Conservation (phyloP, 441 rosid genomes). For the Corymbia citriodora region DNA sequence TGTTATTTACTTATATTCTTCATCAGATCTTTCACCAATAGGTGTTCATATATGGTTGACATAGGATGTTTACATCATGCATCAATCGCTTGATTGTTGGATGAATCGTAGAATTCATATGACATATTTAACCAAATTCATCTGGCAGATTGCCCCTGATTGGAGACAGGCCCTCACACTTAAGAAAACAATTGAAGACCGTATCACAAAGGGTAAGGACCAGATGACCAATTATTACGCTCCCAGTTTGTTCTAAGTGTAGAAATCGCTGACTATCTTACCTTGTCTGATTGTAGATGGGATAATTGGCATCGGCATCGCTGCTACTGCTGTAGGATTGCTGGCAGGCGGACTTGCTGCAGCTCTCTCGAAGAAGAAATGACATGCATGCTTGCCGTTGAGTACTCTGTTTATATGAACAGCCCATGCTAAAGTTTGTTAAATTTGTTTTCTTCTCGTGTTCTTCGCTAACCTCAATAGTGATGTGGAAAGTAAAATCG, state of each 20-base stretch:
- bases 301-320: conserved; percentile 66
- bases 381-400: neutral
- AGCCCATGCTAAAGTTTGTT: neutral
- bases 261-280: neutral
- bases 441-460: neutral
- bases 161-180: conserved; percentile 64
- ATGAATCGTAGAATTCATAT: neutral
- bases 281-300: conserved; percentile 36
- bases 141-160: conserved; percentile 50
- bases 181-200: conserved; percentile 49
- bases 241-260: neutral
- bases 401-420: neutral
- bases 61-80: neutral
- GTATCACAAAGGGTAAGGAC: conserved; percentile 49
- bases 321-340: conserved; percentile 57
- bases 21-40: neutral
- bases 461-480: neutral
- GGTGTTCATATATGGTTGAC: neutral
- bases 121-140: neutral
- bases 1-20: neutral
- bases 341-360: conserved; percentile 63
- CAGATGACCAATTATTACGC: neutral
- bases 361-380: conserved; percentile 35
- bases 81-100: neutral
- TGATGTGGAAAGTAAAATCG: neutral